phyloP scores from a whole-genome alignment of 1,284 basidiomycete species.

The Pascua guehoae region DNA sequence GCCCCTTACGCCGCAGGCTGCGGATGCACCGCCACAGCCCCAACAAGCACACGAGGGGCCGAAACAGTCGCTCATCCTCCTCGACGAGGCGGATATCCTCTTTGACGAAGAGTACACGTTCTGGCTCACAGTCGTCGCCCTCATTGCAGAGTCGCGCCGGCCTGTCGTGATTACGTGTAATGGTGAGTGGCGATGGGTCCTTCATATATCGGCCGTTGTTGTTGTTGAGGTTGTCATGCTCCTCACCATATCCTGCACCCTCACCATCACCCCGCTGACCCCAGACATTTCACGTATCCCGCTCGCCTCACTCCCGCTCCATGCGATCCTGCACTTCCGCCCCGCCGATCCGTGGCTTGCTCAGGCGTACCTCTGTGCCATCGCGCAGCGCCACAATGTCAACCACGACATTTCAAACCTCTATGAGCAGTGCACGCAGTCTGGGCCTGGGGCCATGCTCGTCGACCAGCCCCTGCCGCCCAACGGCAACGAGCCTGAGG shows the following conservation, averaged over 20 bases:
- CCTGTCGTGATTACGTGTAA: slow-evolving; percentile 91
- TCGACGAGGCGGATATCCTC: slow-evolving; percentile 96
- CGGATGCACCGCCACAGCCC: not conserved
- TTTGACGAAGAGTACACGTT: slow-evolving; percentile 87
- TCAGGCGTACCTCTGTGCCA: slow-evolving; percentile 67
- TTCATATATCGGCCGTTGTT: too few relatives aligned
- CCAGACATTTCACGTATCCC: slow-evolving; percentile 70
- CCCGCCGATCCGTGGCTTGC: slow-evolving; percentile 60
- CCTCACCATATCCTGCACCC: not conserved
- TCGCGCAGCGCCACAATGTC: slow-evolving; percentile 43
- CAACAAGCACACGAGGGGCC: not conserved
- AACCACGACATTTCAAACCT: slow-evolving; percentile 26
- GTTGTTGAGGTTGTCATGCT: not conserved
- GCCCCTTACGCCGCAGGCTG: not conserved
- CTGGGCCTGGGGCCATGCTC: slow-evolving; percentile 3
- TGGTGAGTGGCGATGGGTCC: slow-evolving; percentile 55
- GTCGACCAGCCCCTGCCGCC: slow-evolving; percentile 48
- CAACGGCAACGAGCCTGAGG: slow-evolving; percentile 45
- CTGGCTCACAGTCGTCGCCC: slow-evolving; percentile 76
- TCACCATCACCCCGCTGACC: slow-evolving; percentile 2
- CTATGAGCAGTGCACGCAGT: slow-evolving; percentile 35
- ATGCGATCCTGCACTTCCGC: slow-evolving; percentile 65
- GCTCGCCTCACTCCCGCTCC: slow-evolving; percentile 67
- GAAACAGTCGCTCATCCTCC: slow-evolving; percentile 80
- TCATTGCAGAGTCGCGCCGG: slow-evolving; percentile 75